Evolutionary conservation across 2,329 filamentous ascomycete species (phyloP).

Genomic region (Exophiala xenobiotica): DNA sequence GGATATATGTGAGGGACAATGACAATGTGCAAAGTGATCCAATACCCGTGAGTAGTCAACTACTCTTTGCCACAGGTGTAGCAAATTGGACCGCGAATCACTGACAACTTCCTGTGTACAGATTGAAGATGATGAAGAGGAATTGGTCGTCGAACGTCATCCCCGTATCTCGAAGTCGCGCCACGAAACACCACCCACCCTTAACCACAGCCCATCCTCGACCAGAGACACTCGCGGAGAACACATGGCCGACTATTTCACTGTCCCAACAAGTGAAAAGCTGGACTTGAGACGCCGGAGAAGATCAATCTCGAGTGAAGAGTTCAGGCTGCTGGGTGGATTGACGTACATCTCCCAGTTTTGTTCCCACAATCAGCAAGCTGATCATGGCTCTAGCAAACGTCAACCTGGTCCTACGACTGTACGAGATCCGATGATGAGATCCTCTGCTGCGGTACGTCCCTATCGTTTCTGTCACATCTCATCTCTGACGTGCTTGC

Average conservation of each 20-base stretch:
- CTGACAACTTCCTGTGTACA: conserved; percentile 1
- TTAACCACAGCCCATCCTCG: neutral
- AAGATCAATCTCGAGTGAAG: conserved; percentile 13
- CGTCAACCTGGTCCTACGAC: conserved; percentile 4
- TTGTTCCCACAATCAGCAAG: neutral
- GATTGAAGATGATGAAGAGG: conserved; percentile 24
- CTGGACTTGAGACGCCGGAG: too few species aligned
- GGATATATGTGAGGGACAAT: conserved; percentile 4
- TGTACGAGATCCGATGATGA: conserved; percentile 20
- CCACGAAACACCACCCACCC: neutral
- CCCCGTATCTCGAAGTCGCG: neutral
- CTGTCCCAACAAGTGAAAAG: too few species aligned
- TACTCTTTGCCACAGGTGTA: too few species aligned
- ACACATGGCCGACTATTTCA: conserved; percentile 7
- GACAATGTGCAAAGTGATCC: conserved; percentile 15
- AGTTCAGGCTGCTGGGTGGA: conserved; percentile 16
- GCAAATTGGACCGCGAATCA: neutral
- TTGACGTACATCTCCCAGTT: conserved; percentile 11
- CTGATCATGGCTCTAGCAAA: conserved; percentile 14
- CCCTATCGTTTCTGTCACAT: neutral
- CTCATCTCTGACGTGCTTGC: neutral
- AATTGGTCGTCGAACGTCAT: neutral
- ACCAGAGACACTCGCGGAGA: neutral
- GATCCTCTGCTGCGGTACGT: conserved; percentile 15
- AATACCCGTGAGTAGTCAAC: conserved; percentile 13